phyloP scores from a whole-genome alignment of 345 rosid species.

The Citrus sinensis region DVS_A1.0 CM039165.1:38893001-38893500 shows the following conservation, averaged over 20 bases:
- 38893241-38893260: background rate
- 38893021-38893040: background rate
- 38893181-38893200: background rate
- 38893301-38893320: background rate
- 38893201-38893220: background rate
- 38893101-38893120: background rate
- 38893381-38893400: conserved; percentile 14
- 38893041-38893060: background rate
- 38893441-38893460: conserved; percentile 97
- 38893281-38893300: background rate
- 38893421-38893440: conserved; percentile 97
- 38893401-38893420: conserved; percentile 96
- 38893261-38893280: background rate
- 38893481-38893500: conserved; percentile 96
- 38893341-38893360: background rate
- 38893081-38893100: background rate
- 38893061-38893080: conserved; percentile 4
- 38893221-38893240: background rate
- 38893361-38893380: background rate
- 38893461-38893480: conserved; percentile 95
- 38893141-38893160: background rate
- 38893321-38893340: background rate
- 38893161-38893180: no score
- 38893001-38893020: conserved; percentile 84
- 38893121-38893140: background rate